A percentile compares a stretch with the other conserved stretches of the same genome.
phyloP scores from a whole-genome alignment of 495 filamentous ascomycete species.

The Penicillium riverlandense region DNA sequence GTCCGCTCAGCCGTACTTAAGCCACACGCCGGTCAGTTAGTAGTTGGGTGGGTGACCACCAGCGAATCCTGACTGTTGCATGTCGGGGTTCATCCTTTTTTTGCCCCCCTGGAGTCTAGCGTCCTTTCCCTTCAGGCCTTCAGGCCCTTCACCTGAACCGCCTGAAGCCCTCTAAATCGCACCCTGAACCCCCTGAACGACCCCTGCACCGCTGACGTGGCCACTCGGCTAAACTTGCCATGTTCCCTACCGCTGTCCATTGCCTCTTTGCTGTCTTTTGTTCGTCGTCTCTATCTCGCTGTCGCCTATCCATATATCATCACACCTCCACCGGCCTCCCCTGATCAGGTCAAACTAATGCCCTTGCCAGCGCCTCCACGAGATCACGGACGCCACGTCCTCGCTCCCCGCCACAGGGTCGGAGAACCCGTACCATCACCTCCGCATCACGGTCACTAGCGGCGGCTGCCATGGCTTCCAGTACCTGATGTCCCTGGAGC shows the following conservation, averaged over 20 bases:
- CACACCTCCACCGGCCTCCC: too few species aligned
- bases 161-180: too few species aligned
- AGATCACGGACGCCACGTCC: constrained; percentile 41
- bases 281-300: not conserved
- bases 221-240: too few species aligned
- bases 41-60: constrained; percentile 46
- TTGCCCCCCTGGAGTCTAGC: not conserved
- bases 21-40: constrained; percentile 44
- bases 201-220: too few species aligned
- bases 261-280: too few species aligned
- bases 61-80: constrained; percentile 45
- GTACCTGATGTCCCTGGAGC: constrained; percentile 84
- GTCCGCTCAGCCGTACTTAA: constrained; percentile 15
- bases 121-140: too few species aligned
- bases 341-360: constrained; percentile 9
- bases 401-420: constrained; percentile 48
- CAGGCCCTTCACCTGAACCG: too few species aligned
- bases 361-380: constrained; percentile 53
- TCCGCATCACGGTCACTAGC: constrained; percentile 83
- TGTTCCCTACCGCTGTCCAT: too few species aligned
- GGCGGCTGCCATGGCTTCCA: constrained; percentile 98
- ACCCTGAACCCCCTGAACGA: too few species aligned
- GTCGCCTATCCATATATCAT: not conserved
- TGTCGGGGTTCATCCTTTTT: constrained; percentile 25
- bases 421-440: constrained; percentile 70